Evolutionary conservation across 768 basidiomycete species (phyloP).

Genomic region (Pulveroboletus sp.): DNA sequence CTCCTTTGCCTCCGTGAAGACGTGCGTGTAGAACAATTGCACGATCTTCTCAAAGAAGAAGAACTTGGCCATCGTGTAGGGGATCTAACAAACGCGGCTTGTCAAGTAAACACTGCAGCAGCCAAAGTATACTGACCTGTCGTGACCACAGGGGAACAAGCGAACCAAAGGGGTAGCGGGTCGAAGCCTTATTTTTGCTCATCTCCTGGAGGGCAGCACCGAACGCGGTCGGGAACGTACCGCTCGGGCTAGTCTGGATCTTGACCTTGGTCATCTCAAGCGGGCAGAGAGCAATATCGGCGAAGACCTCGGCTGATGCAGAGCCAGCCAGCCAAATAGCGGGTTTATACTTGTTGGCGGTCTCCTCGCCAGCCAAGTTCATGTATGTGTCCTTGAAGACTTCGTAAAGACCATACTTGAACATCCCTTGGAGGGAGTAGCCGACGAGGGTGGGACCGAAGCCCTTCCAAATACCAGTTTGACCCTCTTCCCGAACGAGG

Average conservation of each 20-base stretch:
- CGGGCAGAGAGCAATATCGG: slow-evolving; percentile 93
- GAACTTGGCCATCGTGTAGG: slow-evolving; percentile 99
- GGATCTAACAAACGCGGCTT: slow-evolving; percentile 51
- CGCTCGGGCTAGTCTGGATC: slow-evolving; percentile 71
- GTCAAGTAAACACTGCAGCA: neutral
- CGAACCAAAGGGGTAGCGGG: slow-evolving; percentile 81
- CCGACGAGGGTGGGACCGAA: slow-evolving; percentile 89
- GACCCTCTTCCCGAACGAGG: slow-evolving; percentile 75
- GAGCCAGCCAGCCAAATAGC: slow-evolving; percentile 92
- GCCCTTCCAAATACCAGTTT: slow-evolving; percentile 88
- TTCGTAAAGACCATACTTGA: slow-evolving; percentile 98
- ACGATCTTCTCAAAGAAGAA: slow-evolving; percentile 92
- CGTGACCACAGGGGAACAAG: slow-evolving; percentile 84
- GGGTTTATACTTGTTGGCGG: slow-evolving; percentile 74
- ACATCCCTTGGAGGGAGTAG: slow-evolving; percentile 92
- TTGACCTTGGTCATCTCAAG: slow-evolving; percentile 92
- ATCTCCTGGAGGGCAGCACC: slow-evolving; percentile 68
- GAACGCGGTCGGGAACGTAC: slow-evolving; percentile 75
- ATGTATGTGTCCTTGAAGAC: slow-evolving; percentile 91
- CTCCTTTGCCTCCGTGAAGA: slow-evolving; percentile 76
- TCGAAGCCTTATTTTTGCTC: slow-evolving; percentile 59
- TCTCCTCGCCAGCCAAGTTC: slow-evolving; percentile 85
- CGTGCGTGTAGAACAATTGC: slow-evolving; percentile 80
- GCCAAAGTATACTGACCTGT: slow-evolving; percentile 45
- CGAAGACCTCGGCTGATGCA: slow-evolving; percentile 91